Base-by-base conservation (phyloP, 1,284 basidiomycete genomes). In the Malassezia arunalokei region DNA sequence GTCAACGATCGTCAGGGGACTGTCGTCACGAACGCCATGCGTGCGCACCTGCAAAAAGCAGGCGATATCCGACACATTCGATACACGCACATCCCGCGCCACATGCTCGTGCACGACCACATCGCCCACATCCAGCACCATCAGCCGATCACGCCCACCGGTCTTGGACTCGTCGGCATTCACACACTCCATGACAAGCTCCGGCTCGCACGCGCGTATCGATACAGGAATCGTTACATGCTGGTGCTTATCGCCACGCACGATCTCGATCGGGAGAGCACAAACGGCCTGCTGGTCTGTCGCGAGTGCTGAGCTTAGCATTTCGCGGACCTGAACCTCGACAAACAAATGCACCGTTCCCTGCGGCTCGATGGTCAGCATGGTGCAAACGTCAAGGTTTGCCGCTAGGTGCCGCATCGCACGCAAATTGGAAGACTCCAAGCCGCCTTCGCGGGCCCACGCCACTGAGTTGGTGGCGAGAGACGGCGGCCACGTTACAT, bases 51-150 rank as follows among this genome's bases (percentile, higher is more conserved):
- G 64, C 51, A 66, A 65, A 49, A 66, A 65, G 54, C 62, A 62
- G n/a, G 63, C 65, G 45, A 73, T 68, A 29, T 62, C 66, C 32
- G 64, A 58, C 20, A 54, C 38, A 49, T 71, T 71, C 43, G 56
- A 49, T 8, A 73, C 43, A 24, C 37, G 48, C 20, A 73, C 47
- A 14, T 53, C 56, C 29, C 61, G 61, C 8, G 58, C 49, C 8
- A 65, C 59, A 11, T 50, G 47, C 17, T 67, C 51, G 28, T 66
- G 66, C 6, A 70, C 68, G 28, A 70, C 56, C 30, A 71, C 56
- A 45, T 73, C 69, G 52, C 70, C 66, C 47, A 71, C 65, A 51
- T 71, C 67, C 41, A 70, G 47, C 31, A 58, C 56, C 33, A 68
- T 56, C 47, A 54, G 51, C 3, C 60, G 57, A 31, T 56, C 50